Percentiles rank a stretch among this genome's conserved stretches.
These are phyloP conservation scores for Citropsis articulata DNA, from an alignment of 345 rosid species.

Conservation along the genomic window DNA sequence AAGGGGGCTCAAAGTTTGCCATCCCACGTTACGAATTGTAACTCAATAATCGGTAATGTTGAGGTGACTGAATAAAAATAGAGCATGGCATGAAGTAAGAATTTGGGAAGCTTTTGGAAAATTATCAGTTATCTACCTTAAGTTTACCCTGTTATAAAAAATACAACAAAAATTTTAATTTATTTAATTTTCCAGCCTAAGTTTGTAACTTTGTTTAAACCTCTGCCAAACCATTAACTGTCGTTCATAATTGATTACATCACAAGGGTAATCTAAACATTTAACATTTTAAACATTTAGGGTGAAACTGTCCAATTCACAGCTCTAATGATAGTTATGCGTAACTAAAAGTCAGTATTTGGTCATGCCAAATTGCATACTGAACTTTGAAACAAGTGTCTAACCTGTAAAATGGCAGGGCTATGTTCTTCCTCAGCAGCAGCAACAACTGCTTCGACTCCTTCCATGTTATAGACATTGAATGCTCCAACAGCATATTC, in stretches of 20 bases:
- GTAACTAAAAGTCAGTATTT: not conserved
- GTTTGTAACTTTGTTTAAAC: too few species aligned
- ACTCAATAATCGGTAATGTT: not conserved
- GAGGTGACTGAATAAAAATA: not conserved
- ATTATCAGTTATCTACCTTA: too few species aligned
- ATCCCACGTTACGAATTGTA: not conserved
- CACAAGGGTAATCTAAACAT: too few species aligned
- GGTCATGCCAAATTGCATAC: not conserved
- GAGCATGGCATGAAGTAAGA: not conserved
- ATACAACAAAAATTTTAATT: too few species aligned
- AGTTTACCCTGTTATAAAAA: too few species aligned
- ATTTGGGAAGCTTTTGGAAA: not conserved
- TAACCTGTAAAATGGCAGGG: conserved; percentile 95
- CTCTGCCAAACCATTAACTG: too few species aligned
- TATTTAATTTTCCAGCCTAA: too few species aligned
- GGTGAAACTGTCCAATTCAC: not conserved
- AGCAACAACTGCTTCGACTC: conserved; percentile 88
- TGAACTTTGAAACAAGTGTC: conserved; percentile 11
- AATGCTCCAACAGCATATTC: conserved; percentile 96
- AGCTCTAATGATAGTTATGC: not conserved
- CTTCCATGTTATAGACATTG: conserved; percentile 94
- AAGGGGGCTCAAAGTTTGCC: not conserved
- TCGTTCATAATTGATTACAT: too few species aligned
- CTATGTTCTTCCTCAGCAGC: conserved; percentile 94
- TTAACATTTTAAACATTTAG: not conserved